Percentiles rank a stretch among this genome's conserved stretches.
Evolutionary conservation across 345 rosid genomes (phyloP).

Genomic region (Salix arbutifolia): DNA sequence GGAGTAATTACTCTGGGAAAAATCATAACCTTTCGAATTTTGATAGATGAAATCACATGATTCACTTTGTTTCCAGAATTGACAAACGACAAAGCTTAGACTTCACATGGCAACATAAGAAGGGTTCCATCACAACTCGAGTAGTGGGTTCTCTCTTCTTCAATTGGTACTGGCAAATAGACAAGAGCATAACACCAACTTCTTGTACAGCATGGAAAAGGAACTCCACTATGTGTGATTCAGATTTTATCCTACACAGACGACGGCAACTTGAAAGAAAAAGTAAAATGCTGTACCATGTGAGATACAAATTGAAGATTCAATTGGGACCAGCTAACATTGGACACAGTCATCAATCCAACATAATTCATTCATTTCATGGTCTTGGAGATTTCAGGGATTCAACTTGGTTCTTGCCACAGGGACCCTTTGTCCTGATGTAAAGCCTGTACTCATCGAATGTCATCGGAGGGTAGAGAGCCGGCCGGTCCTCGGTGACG

Average conservation of each 20-base stretch:
- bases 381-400: slow-evolving; percentile 4
- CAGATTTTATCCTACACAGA: not conserved
- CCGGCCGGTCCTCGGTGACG: slow-evolving; percentile 22
- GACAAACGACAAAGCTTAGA: too few species aligned
- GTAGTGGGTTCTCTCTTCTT: not conserved
- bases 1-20: too few species aligned
- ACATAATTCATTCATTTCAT: not conserved
- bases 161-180: not conserved
- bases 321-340: not conserved
- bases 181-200: not conserved
- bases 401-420: slow-evolving; percentile 22
- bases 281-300: not conserved
- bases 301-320: not conserved
- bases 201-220: not conserved
- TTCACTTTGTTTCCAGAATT: too few species aligned
- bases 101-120: not conserved
- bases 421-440: slow-evolving; percentile 24
- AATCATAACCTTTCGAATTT: too few species aligned
- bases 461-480: slow-evolving; percentile 21
- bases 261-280: not conserved
- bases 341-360: not conserved
- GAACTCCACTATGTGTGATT: not conserved
- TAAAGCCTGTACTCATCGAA: slow-evolving; percentile 21
- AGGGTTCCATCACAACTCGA: not conserved
- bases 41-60: too few species aligned